A percentile compares a stretch with the other conserved stretches of the same genome.
Evolutionary conservation across 1,139 yeast species (phyloP).

Genomic region (Sugiyamaella sp.): DNA sequence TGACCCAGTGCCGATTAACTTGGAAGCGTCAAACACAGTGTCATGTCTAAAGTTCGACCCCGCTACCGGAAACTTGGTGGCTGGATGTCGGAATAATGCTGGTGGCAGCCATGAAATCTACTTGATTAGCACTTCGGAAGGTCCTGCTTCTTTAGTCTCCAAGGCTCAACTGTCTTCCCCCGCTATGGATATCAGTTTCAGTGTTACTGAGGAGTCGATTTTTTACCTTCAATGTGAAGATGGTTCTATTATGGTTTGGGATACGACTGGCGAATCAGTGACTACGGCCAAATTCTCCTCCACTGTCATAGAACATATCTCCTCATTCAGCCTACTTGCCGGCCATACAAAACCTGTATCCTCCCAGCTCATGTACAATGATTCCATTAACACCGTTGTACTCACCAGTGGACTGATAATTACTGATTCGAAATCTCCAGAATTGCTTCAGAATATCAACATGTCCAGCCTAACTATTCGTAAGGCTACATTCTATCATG

Average conservation of each 20-base stretch:
- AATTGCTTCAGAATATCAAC: slow-evolving; percentile 13
- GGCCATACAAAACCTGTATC: slow-evolving; percentile 7
- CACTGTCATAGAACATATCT: neutral
- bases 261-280: neutral
- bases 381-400: slow-evolving; percentile 22
- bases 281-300: neutral
- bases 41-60: slow-evolving; percentile 20
- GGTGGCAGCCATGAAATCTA: slow-evolving; percentile 10
- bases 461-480: slow-evolving; percentile 1
- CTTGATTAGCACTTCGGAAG: neutral
- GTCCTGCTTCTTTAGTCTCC: slow-evolving; percentile 7
- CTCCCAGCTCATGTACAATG: slow-evolving; percentile 18
- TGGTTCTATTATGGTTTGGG: slow-evolving; percentile 7
- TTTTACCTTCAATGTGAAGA: slow-evolving; percentile 16
- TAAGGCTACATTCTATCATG: slow-evolving; percentile 10
- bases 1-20: slow-evolving; percentile 13
- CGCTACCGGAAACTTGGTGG: slow-evolving; percentile 14
- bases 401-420: slow-evolving; percentile 23
- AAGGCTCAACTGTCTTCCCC: slow-evolving; percentile 5
- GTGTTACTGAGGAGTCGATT: neutral
- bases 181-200: slow-evolving; percentile 10
- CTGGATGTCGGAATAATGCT: slow-evolving; percentile 15
- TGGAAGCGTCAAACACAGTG: slow-evolving; percentile 20
- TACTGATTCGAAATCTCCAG: slow-evolving; percentile 17
- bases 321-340: neutral